phyloP scores from a whole-genome alignment of 768 basidiomycete genomes.

The Termitomyces sp. region DNA sequence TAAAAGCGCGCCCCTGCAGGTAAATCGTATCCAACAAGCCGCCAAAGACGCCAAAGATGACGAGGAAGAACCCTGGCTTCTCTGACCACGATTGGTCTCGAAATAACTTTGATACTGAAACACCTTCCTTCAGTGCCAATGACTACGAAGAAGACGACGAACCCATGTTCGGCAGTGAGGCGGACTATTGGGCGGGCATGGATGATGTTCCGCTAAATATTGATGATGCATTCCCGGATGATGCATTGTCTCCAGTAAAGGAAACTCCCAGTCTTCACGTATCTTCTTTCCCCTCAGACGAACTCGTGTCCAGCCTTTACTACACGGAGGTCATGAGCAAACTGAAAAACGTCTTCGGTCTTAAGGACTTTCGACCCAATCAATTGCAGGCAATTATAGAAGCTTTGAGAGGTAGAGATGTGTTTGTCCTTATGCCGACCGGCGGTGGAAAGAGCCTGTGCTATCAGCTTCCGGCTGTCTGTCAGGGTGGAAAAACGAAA shows the following conservation, averaged over 20 bases:
- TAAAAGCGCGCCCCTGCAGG: constrained; percentile 8
- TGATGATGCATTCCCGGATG: constrained; percentile 21
- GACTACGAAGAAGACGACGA: constrained; percentile 16
- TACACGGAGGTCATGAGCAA: constrained; percentile 51
- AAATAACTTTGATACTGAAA: background rate
- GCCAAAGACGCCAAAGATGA: constrained; percentile 4
- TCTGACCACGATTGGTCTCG: background rate
- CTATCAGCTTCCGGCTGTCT: constrained; percentile 89
- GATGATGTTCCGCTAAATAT: constrained; percentile 36
- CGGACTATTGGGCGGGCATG: constrained; percentile 43
- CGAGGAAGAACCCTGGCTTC: constrained; percentile 22
- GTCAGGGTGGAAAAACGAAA: constrained; percentile 60
- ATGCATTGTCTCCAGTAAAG: constrained; percentile 12
- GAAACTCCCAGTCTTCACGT: constrained; percentile 11
- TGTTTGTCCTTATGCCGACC: constrained; percentile 95
- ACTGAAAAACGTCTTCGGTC: constrained; percentile 57
- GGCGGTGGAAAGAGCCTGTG: constrained; percentile 90
- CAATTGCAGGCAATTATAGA: constrained; percentile 86
- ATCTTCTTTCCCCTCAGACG: constrained; percentile 12
- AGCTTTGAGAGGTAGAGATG: constrained; percentile 76
- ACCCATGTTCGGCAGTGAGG: constrained; percentile 36
- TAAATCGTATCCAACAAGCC: background rate
- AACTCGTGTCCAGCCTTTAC: constrained; percentile 21
- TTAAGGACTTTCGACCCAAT: constrained; percentile 71
- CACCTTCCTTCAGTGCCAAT: background rate